Evolutionary conservation across 2,329 filamentous ascomycete species (phyloP), one percentile per base, ranked within the genome.

Genomic region (Nannizziopsis arthrosporioides): DNA sequence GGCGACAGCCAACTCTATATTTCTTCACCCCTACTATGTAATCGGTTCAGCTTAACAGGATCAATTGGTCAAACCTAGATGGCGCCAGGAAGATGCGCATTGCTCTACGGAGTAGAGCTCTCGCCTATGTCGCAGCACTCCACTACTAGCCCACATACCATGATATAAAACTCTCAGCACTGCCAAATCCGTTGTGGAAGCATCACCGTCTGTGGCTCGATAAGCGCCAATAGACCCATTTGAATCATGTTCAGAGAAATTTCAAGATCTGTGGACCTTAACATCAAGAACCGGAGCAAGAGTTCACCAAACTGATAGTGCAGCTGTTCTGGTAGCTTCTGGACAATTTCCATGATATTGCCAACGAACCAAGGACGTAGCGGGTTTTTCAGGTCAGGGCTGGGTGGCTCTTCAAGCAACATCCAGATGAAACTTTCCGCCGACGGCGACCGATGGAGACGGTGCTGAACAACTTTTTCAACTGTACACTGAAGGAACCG

Each of bases 221-320:
- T 18, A 27, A 35, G 30, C 37, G 27, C 18, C 36, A 39, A 41
- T n/a, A 67, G 48, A 18, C 64, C 60, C 39, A 55, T 50, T 50
- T 68, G 60, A 45, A 68, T 67, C 2, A 49, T 51, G 31, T 59
- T 58, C 35, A 66, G 54, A 5, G 54, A 50, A 15, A 53, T 48
- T 27, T 62, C 61, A 6, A 60, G 56, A 31, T 65, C 55, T 7
- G 63, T 62, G 6, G 53, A 41, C 2, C 52, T 56, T 17, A 68
- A 52, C 54, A 62, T 64, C 40, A 69, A 52, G 43, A 63, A 62
- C 36, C 59, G 61, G 51, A 68, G 58, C 7, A 68, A 49, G 43
- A 65, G 60, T 49, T 69, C 66, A 48, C 63, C 63, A 52, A 66
- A 68, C 4, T 63, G 61, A 41, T 67, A 67, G 36, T 64, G 64